Evolutionary conservation across 2,329 filamentous ascomycete genomes (phyloP).

Genomic region (Talaromyces sp.): DNA sequence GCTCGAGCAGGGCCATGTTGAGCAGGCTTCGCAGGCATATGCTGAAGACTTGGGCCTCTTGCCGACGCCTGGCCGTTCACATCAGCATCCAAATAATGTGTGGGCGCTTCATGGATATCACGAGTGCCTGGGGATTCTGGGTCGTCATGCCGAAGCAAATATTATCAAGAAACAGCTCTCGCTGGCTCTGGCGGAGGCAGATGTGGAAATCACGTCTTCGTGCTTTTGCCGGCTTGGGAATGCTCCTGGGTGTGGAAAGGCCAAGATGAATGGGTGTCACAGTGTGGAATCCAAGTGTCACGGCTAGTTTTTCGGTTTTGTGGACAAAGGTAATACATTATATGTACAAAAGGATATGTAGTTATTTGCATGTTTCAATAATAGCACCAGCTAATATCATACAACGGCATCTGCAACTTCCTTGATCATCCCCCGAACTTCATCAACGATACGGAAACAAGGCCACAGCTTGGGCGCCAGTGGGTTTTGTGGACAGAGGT

Average conservation of each 20-base stretch:
- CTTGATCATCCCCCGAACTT: slow-evolving; percentile 21
- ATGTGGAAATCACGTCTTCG: slow-evolving; percentile 51
- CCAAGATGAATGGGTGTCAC: slow-evolving; percentile 3
- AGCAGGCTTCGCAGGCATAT: slow-evolving; percentile 50
- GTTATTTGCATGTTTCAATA: neutral
- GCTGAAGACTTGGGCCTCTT: slow-evolving; percentile 53
- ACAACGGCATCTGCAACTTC: slow-evolving; percentile 18
- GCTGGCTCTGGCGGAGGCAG: slow-evolving; percentile 48
- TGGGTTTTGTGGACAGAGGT: slow-evolving; percentile 22
- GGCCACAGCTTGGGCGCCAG: slow-evolving; percentile 19
- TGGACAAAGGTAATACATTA: neutral
- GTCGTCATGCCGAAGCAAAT: slow-evolving; percentile 22
- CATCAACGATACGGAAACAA: slow-evolving; percentile 26
- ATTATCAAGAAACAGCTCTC: slow-evolving; percentile 44
- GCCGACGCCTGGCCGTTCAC: slow-evolving; percentile 27
- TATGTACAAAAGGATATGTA: neutral
- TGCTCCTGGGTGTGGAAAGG: neutral
- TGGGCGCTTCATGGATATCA: slow-evolving; percentile 68
- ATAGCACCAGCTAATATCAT: slow-evolving; percentile 3
- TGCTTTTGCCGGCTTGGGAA: slow-evolving; percentile 43
- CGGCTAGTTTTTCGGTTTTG: neutral
- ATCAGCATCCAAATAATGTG: slow-evolving; percentile 64
- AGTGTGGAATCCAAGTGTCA: neutral
- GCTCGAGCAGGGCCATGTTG: slow-evolving; percentile 53
- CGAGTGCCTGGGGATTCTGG: slow-evolving; percentile 58